A percentile compares a stretch with the other conserved stretches of the same genome.
Evolutionary conservation across 768 basidiomycete species (phyloP).

Genomic region (Amylocystis lapponica): DNA sequence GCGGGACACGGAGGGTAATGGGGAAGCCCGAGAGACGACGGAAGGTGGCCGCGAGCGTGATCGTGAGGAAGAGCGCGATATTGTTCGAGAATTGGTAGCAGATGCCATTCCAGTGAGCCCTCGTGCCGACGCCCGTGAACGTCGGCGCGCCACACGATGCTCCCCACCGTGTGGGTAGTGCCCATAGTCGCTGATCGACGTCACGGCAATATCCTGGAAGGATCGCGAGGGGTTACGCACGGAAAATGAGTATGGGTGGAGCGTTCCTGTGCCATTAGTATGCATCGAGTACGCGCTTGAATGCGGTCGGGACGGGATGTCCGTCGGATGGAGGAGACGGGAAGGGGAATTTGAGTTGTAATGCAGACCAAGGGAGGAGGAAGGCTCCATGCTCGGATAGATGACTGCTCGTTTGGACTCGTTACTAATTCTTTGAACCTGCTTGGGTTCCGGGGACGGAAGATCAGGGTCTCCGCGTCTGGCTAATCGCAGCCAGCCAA

Average conservation of each 20-base stretch:
- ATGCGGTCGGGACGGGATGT: slow-evolving; percentile 7
- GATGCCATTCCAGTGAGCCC: too few relatives aligned
- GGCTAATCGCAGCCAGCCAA: not conserved
- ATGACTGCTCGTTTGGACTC: not conserved
- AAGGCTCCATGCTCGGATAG: slow-evolving; percentile 11
- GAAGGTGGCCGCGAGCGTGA: too few relatives aligned
- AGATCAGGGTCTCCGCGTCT: not conserved
- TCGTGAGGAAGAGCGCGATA: too few relatives aligned
- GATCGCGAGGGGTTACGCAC: not conserved
- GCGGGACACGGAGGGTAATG: too few relatives aligned
- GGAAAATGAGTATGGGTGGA: slow-evolving; percentile 2
- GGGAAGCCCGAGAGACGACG: too few relatives aligned
- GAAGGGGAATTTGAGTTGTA: slow-evolving; percentile 1
- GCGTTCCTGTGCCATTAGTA: slow-evolving; percentile 4
- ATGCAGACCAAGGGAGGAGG: slow-evolving; percentile 8
- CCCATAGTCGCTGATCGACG: not conserved
- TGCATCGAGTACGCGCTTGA: slow-evolving; percentile 8
- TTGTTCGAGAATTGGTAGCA: too few relatives aligned
- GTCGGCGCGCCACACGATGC: too few relatives aligned
- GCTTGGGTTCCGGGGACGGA: not conserved
- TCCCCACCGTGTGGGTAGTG: too few relatives aligned
- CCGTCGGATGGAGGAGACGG: slow-evolving; percentile 6
- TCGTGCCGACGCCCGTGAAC: too few relatives aligned
- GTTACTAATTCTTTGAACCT: too few relatives aligned
- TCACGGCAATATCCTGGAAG: not conserved